Evolutionary conservation across 2,329 filamentous ascomycete species (phyloP), one percentile per base, ranked within the genome.

Genomic region (Fusarium acutatum): DNA sequence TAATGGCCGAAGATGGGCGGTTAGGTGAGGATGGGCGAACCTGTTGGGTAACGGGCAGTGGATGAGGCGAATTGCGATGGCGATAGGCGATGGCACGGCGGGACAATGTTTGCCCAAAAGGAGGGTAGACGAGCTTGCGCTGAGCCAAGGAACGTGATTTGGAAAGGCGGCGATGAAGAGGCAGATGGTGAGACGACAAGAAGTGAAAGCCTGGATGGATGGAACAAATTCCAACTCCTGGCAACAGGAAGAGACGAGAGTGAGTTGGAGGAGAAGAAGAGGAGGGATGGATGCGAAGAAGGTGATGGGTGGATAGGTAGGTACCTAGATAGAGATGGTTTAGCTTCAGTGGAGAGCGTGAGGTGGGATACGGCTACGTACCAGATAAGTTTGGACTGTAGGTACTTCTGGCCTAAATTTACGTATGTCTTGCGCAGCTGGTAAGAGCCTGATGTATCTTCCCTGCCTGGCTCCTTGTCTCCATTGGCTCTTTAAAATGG

Each of bases 201-300:
- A 84, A 84, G 81, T 81, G 79, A 82, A 81, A 77, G 81, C 80
- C 64, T 65, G 71, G 83, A 84, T 87, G 84, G 83, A 81, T 81
- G 82, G 78, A 81, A 79, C 46, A 76, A 69, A 77, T 80, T 81
- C 78, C 81, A 82, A 79, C 80, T 82, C 80, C 78, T 74, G 62
- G 68, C 71, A 77, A 75, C 71, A 70, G 69, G 72, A 77, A 75
- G 78, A 76, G 75, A 79, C 60, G 62, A 34, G 65, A 74, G 72
- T 78, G 72, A 62, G 70, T 73, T 72, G 73, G 64, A 74, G 50
- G 59, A 69, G 66, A 54, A 67, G 69, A 73, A 70, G 68, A 73
- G 73, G 69, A 72, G 76, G 77, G 73, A 73, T 70, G 64, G 65
- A 59, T 60, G 63, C 63, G 68, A 64, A 71, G 72, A 75, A 59